Conservation (phyloP, 495 filamentous ascomycete genomes). For the Penicillium silybi region DNA sequence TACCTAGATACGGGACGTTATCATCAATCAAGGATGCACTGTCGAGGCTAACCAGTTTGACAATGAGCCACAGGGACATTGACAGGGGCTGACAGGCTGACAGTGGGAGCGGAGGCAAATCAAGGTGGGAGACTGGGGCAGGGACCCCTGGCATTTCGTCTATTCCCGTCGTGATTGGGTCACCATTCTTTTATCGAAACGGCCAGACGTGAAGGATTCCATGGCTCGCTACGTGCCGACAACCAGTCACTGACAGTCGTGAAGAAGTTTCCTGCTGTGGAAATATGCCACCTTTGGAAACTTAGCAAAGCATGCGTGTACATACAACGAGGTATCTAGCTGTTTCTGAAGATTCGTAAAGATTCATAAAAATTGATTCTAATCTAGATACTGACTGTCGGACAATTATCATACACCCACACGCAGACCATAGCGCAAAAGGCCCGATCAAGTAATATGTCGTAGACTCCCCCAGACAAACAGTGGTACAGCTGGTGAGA, state of each 20-base stretch:
- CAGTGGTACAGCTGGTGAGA: background rate
- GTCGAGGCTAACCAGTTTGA: background rate
- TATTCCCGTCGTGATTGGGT: slow-evolving; percentile 11
- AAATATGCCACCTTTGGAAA: background rate
- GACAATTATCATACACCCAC: background rate
- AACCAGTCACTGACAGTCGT: slow-evolving; percentile 4
- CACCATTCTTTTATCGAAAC: slow-evolving; percentile 7
- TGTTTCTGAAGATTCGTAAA: background rate
- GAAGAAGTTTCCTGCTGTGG: background rate
- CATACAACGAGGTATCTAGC: background rate
- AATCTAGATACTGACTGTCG: background rate
- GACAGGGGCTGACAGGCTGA: slow-evolving; percentile 12
- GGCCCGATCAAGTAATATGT: background rate
- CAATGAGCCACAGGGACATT: slow-evolving; percentile 2
- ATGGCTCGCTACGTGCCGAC: slow-evolving; percentile 14
- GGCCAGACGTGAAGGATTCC: slow-evolving; percentile 14
- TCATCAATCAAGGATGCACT: slow-evolving; percentile 1
- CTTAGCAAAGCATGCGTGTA: background rate
- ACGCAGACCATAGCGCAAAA: background rate
- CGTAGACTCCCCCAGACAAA: background rate
- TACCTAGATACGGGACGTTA: background rate
- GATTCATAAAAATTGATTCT: background rate
- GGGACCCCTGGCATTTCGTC: background rate
- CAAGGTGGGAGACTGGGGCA: background rate
- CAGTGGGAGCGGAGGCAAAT: slow-evolving; percentile 16